Conservation (phyloP, 768 basidiomycete genomes). For the Rhodotorula babjevae region DNA sequence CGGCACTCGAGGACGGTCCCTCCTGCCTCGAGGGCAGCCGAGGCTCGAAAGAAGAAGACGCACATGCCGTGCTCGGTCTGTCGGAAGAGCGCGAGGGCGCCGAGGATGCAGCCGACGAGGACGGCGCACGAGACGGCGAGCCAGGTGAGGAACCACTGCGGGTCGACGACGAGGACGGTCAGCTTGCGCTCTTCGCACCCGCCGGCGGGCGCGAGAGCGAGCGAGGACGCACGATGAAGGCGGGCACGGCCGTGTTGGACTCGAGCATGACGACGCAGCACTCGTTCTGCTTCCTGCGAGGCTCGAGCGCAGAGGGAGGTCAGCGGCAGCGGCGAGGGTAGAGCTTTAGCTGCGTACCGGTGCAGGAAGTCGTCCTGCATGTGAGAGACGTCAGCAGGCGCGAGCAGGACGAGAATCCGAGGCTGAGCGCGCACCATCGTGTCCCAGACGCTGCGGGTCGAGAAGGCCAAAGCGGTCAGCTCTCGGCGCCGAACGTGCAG, state of each 20-base stretch:
- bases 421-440: constrained; percentile 7
- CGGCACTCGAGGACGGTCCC: background rate
- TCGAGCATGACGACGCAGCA: constrained; percentile 27
- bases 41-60: background rate
- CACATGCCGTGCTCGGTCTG: constrained; percentile 6
- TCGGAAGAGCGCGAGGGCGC: constrained; percentile 4
- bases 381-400: background rate
- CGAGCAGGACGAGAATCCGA: background rate
- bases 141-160: constrained; percentile 12
- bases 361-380: constrained; percentile 23
- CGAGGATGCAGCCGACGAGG: background rate
- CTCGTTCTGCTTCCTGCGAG: constrained; percentile 12
- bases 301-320: background rate
- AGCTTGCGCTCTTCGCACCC: background rate
- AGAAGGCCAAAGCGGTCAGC: too few species aligned
- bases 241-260: constrained; percentile 3
- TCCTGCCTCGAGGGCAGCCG: too few species aligned
- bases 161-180: too few species aligned
- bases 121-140: background rate
- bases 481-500: too few species aligned
- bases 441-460: constrained; percentile 7
- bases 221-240: background rate
- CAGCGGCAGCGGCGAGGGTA: too few species aligned
- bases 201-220: background rate
- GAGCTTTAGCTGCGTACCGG: background rate